These are phyloP conservation scores for Kluyveromyces nonfermentans DNA, from an alignment of 805 yeast genomes.

Conservation along the genomic window DNA sequence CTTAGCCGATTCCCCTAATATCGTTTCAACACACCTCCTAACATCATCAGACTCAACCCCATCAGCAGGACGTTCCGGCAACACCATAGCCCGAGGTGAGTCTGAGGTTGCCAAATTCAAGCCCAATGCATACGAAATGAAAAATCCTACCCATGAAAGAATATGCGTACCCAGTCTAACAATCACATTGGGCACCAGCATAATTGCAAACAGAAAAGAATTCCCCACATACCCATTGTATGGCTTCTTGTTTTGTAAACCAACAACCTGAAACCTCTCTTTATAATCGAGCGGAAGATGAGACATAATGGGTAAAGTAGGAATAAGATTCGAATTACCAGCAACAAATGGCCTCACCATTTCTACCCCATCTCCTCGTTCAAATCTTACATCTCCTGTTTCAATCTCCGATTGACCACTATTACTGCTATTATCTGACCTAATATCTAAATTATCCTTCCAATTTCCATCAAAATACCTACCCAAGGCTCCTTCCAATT, in stretches of 20 bases:
- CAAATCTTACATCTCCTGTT: neutral
- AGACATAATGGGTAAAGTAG: constrained; percentile 27
- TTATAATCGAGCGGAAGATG: constrained; percentile 26
- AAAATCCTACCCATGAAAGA: constrained; percentile 14
- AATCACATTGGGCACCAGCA: constrained; percentile 46
- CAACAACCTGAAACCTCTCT: constrained; percentile 18
- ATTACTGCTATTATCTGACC: neutral
- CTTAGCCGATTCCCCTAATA: constrained; percentile 3
- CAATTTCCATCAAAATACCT: constrained; percentile 52
- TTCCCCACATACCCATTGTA: constrained; percentile 9
- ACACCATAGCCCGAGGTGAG: constrained; percentile 8
- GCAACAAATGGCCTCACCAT: constrained; percentile 3
- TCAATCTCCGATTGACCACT: constrained; percentile 5
- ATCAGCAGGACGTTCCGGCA: constrained; percentile 15
- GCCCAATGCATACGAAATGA: constrained; percentile 13
- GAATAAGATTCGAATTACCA: constrained; percentile 8
- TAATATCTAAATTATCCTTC: constrained; percentile 14
- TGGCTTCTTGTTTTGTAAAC: constrained; percentile 11
- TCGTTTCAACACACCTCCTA: constrained; percentile 18
- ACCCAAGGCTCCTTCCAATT: constrained; percentile 51
- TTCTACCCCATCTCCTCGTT: neutral
- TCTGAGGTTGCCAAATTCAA: constrained; percentile 9
- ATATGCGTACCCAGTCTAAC: constrained; percentile 15
- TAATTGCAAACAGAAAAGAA: constrained; percentile 41
- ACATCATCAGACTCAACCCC: constrained; percentile 6